phyloP scores from a whole-genome alignment of 371 early-diverging fungal species.

The Mucor plumbeus region DNA sequence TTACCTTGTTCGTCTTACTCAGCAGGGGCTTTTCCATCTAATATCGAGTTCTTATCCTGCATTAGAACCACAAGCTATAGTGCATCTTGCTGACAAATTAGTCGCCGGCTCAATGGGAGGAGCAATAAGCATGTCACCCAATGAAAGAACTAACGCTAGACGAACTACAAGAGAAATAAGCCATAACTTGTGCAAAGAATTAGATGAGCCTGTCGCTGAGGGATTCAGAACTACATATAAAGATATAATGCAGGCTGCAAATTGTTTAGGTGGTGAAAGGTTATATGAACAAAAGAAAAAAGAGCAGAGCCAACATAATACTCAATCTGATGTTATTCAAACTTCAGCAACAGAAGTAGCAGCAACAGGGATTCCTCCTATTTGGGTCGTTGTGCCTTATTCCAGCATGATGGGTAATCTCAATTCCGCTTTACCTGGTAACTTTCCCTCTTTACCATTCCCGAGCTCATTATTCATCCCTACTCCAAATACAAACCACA shows the following conservation, averaged over 20 bases:
- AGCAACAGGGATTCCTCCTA: too few relatives aligned
- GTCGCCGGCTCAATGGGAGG: slow-evolving; percentile 10
- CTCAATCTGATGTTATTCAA: too few relatives aligned
- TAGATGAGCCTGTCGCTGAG: slow-evolving; percentile 13
- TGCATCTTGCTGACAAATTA: slow-evolving; percentile 23
- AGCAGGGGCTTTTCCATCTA: slow-evolving; percentile 27
- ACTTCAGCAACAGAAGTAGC: too few relatives aligned
- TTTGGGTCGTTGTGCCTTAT: too few relatives aligned
- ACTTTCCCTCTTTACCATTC: too few relatives aligned
- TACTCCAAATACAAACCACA: too few relatives aligned
- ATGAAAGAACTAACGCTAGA: background rate
- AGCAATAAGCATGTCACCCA: background rate
- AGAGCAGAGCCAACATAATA: background rate
- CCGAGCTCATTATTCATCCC: too few relatives aligned
- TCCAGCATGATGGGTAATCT: too few relatives aligned
- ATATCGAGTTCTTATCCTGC: slow-evolving; percentile 11
- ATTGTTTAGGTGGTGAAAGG: slow-evolving; percentile 2
- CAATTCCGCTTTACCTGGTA: too few relatives aligned
- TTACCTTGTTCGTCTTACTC: slow-evolving; percentile 26
- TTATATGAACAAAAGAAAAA: background rate
- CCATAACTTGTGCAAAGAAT: background rate
- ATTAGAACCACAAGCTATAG: slow-evolving; percentile 21
- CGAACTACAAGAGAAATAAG: background rate
- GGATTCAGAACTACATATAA: slow-evolving; percentile 28
- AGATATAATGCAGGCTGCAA: slow-evolving; percentile 4